Conservation (phyloP, 2,329 filamentous ascomycete species). For the Neospermospora avenae region DNA sequence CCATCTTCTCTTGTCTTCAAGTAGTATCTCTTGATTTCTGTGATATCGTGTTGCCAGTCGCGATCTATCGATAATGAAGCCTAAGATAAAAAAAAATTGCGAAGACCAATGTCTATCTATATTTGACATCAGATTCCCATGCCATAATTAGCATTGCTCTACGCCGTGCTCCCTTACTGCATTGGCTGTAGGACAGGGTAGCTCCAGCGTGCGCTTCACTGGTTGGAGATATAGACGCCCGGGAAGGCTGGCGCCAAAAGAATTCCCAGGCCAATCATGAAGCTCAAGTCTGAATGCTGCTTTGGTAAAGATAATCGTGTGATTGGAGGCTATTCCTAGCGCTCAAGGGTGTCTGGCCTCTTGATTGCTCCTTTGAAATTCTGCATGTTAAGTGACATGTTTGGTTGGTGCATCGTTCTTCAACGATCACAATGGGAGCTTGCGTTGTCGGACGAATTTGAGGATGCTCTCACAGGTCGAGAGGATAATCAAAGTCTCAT, state of each 20-base stretch:
- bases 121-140: not conserved
- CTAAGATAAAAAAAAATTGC: too few species aligned
- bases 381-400: not conserved
- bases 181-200: not conserved
- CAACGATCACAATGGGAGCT: too few species aligned
- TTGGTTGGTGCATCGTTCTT: too few species aligned
- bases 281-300: not conserved
- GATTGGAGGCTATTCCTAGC: not conserved
- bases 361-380: not conserved
- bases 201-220: conserved; percentile 1
- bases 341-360: not conserved
- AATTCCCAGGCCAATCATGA: not conserved
- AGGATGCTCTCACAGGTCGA: too few species aligned
- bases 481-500: too few species aligned
- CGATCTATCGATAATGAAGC: not conserved
- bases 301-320: not conserved
- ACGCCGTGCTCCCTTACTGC: not conserved
- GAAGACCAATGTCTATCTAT: not conserved
- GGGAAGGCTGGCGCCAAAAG: not conserved
- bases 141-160: not conserved
- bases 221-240: not conserved
- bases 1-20: conserved; percentile 4
- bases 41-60: not conserved
- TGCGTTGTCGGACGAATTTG: not conserved
- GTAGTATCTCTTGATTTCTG: not conserved